Evolutionary conservation across 805 yeast genomes (phyloP), one percentile per base, ranked within the genome.

Genomic region (Metschnikowia koreensis): DNA sequence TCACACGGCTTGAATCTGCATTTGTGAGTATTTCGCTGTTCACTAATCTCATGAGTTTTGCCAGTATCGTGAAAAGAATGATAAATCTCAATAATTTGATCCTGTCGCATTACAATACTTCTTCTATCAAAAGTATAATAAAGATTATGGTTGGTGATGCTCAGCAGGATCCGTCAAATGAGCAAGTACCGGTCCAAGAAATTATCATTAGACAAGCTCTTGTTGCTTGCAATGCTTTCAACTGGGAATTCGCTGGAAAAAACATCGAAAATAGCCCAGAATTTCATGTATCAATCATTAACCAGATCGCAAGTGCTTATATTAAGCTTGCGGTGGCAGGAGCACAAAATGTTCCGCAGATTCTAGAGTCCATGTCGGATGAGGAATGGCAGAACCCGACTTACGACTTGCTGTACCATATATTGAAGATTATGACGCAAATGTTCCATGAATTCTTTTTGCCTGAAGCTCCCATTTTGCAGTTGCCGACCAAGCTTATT

Each of bases 21-120:
- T 8, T 12, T 41, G 17, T 15, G 31, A 7, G 13, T 28, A 13
- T 41, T 6, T 17, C 15, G 27, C 44, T 6, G 27, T 13, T 28
- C 15, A 41, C n/a, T n/a, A 41, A 27, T 28, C 17, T 41, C 8
- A 41, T 22, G 22, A 34, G n/a, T 8, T 49, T 49, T 27, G 34
- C 34, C 15, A 22, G 41, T n/a, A 8, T 44, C 7, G 34, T 44
- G 45, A 26, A 33, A 12, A 49, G 34, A 29, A 49, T 49, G 52
- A 12, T 49, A 1, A 28, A 15, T 7, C 38, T 49, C 22, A 49
- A 38, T 17, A 31, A 49, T 16, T 33, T 36, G 26, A 39, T 47
- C 15, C 44, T 39, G 45, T 29, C 33, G 16, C 17, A 16, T 9
- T n/a, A 31, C 13, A 26, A 26, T 15, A 40, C 41, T 2, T 15